A percentile compares a stretch with the other conserved stretches of the same genome.
phyloP scores from a whole-genome alignment of 345 rosid species.

The Aquilaria malaccensis region DNA sequence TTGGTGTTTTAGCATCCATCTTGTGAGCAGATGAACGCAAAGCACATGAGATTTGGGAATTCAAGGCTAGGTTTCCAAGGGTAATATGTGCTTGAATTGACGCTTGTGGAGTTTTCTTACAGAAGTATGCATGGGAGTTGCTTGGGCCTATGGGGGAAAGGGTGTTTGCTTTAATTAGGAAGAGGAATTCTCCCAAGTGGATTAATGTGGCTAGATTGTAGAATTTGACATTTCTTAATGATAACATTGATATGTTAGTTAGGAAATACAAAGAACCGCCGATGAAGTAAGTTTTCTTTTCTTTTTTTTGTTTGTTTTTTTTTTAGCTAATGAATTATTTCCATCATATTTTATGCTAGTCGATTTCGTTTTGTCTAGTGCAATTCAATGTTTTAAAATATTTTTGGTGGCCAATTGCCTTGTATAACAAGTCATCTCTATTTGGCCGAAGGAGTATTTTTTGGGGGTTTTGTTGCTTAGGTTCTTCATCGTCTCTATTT shows the following conservation, averaged over 20 bases:
- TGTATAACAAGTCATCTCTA: too few species aligned
- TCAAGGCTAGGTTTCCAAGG: conserved; percentile 79
- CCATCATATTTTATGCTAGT: neutral
- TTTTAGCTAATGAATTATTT: neutral
- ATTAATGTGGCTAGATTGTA: conserved; percentile 83
- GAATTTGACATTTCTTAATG: conserved; percentile 82
- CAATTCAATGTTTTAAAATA: too few species aligned
- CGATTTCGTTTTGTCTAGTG: too few species aligned
- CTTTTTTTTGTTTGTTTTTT: neutral
- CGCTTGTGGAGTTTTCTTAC: conserved; percentile 70
- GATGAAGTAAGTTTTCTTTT: conserved; percentile 59
- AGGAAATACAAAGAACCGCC: conserved; percentile 80
- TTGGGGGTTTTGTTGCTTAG: too few species aligned
- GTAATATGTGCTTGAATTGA: conserved; percentile 90
- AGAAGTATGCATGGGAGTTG: conserved; percentile 89
- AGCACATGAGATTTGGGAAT: conserved; percentile 80
- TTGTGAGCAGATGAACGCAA: conserved; percentile 71
- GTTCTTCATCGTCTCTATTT: too few species aligned
- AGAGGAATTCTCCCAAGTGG: conserved; percentile 81
- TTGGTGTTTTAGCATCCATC: conserved; percentile 87
- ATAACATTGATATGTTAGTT: conserved; percentile 69
- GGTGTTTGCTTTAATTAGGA: conserved; percentile 85
- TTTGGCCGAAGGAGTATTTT: too few species aligned
- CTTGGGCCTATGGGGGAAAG: conserved; percentile 94
- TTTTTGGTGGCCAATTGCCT: too few species aligned